Conservation (phyloP, 75 land plant species). For the Larix kaempferi region DNA sequence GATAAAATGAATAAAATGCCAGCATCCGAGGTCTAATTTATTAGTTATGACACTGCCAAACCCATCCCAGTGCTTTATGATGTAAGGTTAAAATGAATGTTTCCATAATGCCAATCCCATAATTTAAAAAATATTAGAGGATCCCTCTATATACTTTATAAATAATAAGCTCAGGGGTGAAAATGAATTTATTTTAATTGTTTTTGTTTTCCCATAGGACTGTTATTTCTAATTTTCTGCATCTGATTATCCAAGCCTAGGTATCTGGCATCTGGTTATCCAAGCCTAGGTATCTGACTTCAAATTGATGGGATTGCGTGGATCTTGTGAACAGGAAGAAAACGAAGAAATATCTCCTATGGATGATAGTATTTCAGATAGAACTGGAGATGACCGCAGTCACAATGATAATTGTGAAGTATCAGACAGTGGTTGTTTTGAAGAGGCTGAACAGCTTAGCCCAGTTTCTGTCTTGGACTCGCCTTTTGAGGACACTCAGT, state of each 20-base stretch:
- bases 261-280: not conserved
- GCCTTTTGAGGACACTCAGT: not conserved
- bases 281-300: not conserved
- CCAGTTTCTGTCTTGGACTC: constrained; percentile 5
- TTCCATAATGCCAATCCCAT: too few relatives aligned
- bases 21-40: too few relatives aligned
- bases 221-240: not conserved
- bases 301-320: not conserved
- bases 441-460: not conserved
- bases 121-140: too few relatives aligned
- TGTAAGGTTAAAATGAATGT: too few relatives aligned
- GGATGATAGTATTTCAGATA: not conserved
- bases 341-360: not conserved
- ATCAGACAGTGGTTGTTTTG: not conserved
- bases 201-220: too few relatives aligned
- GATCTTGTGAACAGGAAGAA: not conserved
- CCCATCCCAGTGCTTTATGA: too few relatives aligned
- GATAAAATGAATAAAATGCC: too few relatives aligned
- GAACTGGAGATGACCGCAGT: not conserved
- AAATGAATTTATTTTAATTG: too few relatives aligned
- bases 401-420: not conserved
- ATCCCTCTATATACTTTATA: too few relatives aligned
- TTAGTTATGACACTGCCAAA: too few relatives aligned
- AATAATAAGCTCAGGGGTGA: too few relatives aligned
- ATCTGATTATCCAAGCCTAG: not conserved